phyloP scores from a whole-genome alignment of 2,329 filamentous ascomycete species.

The Aspergillus cejpii region DNA sequence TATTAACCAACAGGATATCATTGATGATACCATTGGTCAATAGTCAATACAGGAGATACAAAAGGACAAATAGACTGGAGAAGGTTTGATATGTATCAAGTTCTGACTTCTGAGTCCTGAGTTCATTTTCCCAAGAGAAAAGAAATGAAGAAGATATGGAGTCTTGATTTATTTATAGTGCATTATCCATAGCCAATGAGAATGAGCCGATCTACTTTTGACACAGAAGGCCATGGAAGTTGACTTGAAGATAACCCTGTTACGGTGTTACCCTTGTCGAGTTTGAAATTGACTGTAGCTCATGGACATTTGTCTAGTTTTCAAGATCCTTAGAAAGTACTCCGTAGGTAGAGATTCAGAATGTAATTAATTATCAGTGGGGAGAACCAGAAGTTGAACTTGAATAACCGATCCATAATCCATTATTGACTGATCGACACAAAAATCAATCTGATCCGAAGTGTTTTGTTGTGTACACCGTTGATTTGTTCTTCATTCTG shows the following conservation, averaged over 20 bases:
- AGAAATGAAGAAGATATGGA: conserved; percentile 2
- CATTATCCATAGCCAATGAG: conserved; percentile 14
- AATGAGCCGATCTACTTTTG: conserved; percentile 19
- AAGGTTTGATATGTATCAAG: neutral
- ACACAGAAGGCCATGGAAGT: conserved; percentile 18
- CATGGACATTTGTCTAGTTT: no score
- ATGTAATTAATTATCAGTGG: no score
- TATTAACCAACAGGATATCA: no score
- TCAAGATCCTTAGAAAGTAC: no score
- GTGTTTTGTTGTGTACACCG: conserved; percentile 17
- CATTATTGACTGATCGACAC: neutral
- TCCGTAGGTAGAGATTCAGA: no score
- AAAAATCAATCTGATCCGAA: conserved; percentile 2
- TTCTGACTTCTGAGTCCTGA: neutral
- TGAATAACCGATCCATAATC: neutral
- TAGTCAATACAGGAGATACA: no score
- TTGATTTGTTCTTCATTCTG: conserved; percentile 17
- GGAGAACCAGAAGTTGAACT: neutral
- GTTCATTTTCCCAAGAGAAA: no score
- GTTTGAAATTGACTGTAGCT: no score
- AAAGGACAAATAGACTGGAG: neutral
- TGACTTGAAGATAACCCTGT: no score
- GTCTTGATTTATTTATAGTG: conserved; percentile 20
- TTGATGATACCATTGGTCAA: no score
- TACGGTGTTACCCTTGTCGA: no score